Conservation (phyloP, 2,329 filamentous ascomycete species). For the Pseudogymnoascus sp. region DNA sequence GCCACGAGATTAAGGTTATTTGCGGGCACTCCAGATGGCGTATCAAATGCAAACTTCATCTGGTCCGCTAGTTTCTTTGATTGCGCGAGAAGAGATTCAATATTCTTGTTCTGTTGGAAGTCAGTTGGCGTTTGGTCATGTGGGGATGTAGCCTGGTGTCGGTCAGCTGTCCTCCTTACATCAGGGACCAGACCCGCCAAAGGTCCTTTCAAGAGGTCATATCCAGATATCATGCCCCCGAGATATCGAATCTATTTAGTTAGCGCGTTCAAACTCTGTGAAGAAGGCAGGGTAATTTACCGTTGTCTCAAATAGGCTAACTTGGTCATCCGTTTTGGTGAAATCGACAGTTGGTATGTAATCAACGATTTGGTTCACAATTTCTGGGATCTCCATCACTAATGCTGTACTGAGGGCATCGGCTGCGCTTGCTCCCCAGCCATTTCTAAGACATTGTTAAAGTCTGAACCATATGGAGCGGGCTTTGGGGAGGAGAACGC, state of each 20-base stretch:
- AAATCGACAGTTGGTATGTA: slow-evolving; percentile 68
- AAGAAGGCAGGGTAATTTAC: slow-evolving; percentile 68
- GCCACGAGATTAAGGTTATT: slow-evolving; percentile 59
- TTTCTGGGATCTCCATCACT: slow-evolving; percentile 62
- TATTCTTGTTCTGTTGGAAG: slow-evolving; percentile 27
- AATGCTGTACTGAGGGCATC: slow-evolving; percentile 76
- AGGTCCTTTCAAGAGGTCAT: slow-evolving; percentile 67
- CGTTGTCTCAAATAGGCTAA: slow-evolving; percentile 84
- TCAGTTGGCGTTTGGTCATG: slow-evolving; percentile 16
- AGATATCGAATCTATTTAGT: slow-evolving; percentile 61
- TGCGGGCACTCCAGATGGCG: slow-evolving; percentile 65
- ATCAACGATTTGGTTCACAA: slow-evolving; percentile 64
- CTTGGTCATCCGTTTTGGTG: slow-evolving; percentile 45
- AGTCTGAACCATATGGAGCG: background rate
- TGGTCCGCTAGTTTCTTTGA: slow-evolving; percentile 62
- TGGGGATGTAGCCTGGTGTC: slow-evolving; percentile 18
- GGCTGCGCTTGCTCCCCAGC: slow-evolving; percentile 77
- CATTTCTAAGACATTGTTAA: slow-evolving; percentile 49
- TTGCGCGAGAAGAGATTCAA: slow-evolving; percentile 59
- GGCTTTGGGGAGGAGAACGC: slow-evolving; percentile 21
- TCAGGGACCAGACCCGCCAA: slow-evolving; percentile 44
- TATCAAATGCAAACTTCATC: slow-evolving; percentile 72
- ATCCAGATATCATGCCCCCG: slow-evolving; percentile 66
- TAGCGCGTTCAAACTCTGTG: background rate
- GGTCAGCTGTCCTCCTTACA: slow-evolving; percentile 15